Evolutionary conservation across 495 filamentous ascomycete genomes (phyloP).

Genomic region (Extremus antarcticus): DNA sequence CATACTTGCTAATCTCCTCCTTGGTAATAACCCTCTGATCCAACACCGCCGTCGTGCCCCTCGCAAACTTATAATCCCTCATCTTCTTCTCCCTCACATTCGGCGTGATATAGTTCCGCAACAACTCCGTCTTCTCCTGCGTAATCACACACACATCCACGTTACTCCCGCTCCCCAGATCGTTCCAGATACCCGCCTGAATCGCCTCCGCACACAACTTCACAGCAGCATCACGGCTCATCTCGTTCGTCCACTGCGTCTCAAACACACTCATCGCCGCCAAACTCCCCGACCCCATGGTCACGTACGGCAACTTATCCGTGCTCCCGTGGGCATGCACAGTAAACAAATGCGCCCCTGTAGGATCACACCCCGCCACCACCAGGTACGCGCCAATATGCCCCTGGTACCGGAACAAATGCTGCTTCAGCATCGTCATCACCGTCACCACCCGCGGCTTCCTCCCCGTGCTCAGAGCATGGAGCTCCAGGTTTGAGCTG

Average conservation of each 20-base stretch:
- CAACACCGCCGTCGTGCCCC: slow-evolving; percentile 83
- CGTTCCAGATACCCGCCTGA: slow-evolving; percentile 97
- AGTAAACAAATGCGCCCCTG: slow-evolving; percentile 90
- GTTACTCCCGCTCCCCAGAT: slow-evolving; percentile 92
- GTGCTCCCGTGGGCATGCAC: slow-evolving; percentile 98
- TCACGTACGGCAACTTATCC: slow-evolving; percentile 98
- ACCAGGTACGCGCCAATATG: slow-evolving; percentile 98
- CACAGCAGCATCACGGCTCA: slow-evolving; percentile 73
- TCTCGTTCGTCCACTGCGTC: slow-evolving; percentile 76
- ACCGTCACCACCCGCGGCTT: slow-evolving; percentile 95
- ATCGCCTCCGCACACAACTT: slow-evolving; percentile 79
- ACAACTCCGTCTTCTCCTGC: slow-evolving; percentile 78
- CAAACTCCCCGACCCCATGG: slow-evolving; percentile 92
- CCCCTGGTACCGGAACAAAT: slow-evolving; percentile 96
- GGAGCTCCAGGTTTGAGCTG: slow-evolving; percentile 95
- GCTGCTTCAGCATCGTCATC: slow-evolving; percentile 99
- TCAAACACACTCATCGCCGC: slow-evolving; percentile 99
- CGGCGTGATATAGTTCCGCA: slow-evolving; percentile 82
- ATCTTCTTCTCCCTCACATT: slow-evolving; percentile 88
- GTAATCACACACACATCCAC: slow-evolving; percentile 96
- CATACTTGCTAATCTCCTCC: slow-evolving; percentile 89
- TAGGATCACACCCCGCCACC: slow-evolving; percentile 94
- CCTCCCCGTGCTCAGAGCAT: slow-evolving; percentile 87
- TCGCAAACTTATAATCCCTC: slow-evolving; percentile 77
- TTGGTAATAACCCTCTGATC: slow-evolving; percentile 88